Evolutionary conservation across 2,329 filamentous ascomycete species (phyloP), one percentile per base, ranked within the genome.

Genomic region (Tolypocladium ovalisporum): DNA sequence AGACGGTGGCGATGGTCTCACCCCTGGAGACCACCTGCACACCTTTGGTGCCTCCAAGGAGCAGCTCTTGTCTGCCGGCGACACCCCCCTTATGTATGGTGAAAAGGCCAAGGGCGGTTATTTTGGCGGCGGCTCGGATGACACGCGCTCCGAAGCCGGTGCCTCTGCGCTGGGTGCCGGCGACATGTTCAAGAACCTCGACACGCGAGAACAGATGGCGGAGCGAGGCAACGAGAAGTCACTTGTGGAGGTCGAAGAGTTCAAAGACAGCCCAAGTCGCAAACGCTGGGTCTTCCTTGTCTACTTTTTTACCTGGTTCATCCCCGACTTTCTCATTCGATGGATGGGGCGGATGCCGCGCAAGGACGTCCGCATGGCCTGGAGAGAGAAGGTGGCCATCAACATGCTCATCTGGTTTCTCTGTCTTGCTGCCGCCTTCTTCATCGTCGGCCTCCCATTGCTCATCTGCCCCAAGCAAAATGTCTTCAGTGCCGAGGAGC

Each of bases 101-200:
- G 92, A 97, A 71, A 90, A 91, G 70, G 80, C 81, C 58, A 82
- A 86, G 59, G 86, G 81, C 2, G 88, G 86, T 27, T 97, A 96
- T 69, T 97, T 97, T 65, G 88, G 42, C n/a, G 47, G 87, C 55
- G 88, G 87, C 56, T 77, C 74, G 59, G 91, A 96, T 58, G 94
- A 99, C 68, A 79, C 86, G 9, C 90, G 91, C 49, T 97, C 94
- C 35, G 94, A 99, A 55, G 92, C 93, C 9, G 93, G 92, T 4
- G 88, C 82, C 2, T 97, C 93, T n/a, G 91, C 90, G 7, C 88
- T 96, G 68, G 89, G 92, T 53, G 89, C 83, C 56, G 92, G 94
- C 9, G 94, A 99, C 70, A 96, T 99, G 93, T 99, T 99, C 79
- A 90, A 91, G 67, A 96, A 97, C 66, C 79, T 97, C 9, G 93